Evolutionary conservation across 2,329 filamentous ascomycete genomes (phyloP).

Genomic region (Sclerotinia subarctica): DNA sequence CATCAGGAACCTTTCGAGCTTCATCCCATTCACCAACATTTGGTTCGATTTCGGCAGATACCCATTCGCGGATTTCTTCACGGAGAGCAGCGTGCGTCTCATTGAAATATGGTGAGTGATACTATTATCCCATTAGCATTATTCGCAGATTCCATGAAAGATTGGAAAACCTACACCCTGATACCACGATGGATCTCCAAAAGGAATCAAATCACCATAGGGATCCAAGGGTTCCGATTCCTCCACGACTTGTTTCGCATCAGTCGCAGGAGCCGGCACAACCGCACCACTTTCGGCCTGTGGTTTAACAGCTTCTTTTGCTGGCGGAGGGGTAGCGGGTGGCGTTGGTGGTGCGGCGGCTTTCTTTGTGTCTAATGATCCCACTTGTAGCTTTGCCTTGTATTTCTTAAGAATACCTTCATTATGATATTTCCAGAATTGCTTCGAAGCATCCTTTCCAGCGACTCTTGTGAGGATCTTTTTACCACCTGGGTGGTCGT

Average conservation of each 20-base stretch:
- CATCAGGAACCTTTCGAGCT: conserved; percentile 80
- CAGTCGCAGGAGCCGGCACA: conserved; percentile 44
- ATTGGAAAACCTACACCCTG: conserved; percentile 68
- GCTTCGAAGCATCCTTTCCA: conserved; percentile 39
- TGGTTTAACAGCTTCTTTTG: conserved; percentile 53
- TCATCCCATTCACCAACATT: conserved; percentile 96
- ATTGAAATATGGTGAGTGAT: conserved; percentile 96
- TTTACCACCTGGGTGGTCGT: conserved; percentile 64
- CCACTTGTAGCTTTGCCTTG: conserved; percentile 84
- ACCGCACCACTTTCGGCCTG: conserved; percentile 56
- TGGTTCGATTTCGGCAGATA: conserved; percentile 85
- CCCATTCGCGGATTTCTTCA: conserved; percentile 87
- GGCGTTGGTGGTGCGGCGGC: conserved; percentile 52
- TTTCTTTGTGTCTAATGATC: conserved; percentile 82
- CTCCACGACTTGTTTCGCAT: conserved; percentile 32
- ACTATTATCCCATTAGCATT: conserved; percentile 49
- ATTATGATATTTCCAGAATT: conserved; percentile 41
- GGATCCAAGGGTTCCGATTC: conserved; percentile 75
- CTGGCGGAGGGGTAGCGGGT: conserved; percentile 45
- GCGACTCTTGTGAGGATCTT: conserved; percentile 38
- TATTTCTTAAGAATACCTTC: conserved; percentile 51
- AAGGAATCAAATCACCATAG: conserved; percentile 84
- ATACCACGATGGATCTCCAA: conserved; percentile 92
- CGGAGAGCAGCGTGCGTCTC: conserved; percentile 88
- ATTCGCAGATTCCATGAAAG: not conserved